Base-by-base conservation (phyloP, 768 basidiomycete species). In the Russula olivacea region DNA sequence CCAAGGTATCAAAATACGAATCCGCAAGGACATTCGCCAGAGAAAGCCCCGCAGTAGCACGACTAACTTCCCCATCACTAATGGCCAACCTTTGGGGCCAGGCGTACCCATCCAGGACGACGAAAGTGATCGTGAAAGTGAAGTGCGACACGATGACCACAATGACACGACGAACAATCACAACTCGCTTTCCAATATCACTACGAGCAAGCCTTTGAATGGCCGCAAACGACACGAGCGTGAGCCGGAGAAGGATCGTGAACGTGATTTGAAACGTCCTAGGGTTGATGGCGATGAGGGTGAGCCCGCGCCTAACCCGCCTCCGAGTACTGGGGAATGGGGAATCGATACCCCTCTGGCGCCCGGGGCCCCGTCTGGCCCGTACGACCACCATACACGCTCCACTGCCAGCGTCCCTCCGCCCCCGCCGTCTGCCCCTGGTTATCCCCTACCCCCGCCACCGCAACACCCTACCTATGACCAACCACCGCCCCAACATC, bases 1-100 rank as follows among this genome's bases (percentile, higher is more conserved):
- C 71, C 93, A 95, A 74, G 93, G 93, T 25, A 93, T 95, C 75
- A 96, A 95, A 75, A 94, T 96, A 58, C 86, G 93, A 34, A 95
- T 95, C 58, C 83, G 93, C 40, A 95, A 94, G 73, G 92, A 95
- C 63, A 91, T 93, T 40, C 85, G 91, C 1, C 86, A 89, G 28
- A 83, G 91, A 66, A 92, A 91, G 72, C 78, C 86, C 12, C 83
- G 67, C 36, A 55, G 45, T 21, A 63, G 66, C n/a, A 54, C 53
- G 36, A 61, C 59, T 5, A 61, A 49, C 45, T 67, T 67, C 38
- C 64, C 66, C 11, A 58, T 65, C 28, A 21, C 63, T 23, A 55
- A 51, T 30, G 62, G 55, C 47, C 63, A 59, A 53, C 57, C 58
- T 8, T 34, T 61, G 45, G 58, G 43, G 4, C 61, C 64, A 15